Base-by-base conservation (phyloP, 2,329 filamentous ascomycete genomes). In the Phialemoniopsis sp. region DNA sequence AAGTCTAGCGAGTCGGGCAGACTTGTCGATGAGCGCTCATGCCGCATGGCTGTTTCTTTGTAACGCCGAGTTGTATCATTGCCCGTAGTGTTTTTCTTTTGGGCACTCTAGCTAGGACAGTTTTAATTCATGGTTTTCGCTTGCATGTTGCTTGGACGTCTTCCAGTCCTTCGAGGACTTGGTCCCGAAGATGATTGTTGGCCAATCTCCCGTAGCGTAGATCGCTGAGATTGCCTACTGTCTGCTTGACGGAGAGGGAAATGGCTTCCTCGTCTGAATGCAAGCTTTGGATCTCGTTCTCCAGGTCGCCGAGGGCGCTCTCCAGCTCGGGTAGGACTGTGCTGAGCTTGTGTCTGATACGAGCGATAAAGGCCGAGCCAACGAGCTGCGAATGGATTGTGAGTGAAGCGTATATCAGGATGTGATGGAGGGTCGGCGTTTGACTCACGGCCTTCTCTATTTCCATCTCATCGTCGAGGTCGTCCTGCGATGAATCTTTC, bases 151-250 rank as follows among this genome's bases (percentile, higher is more conserved):
- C 70, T 56, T 86, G 78, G 28, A 89, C 67, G 45, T 74, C 72
- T 45, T 70, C 66, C 29, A 93, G 65, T 6, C 82, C 82, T 34
- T 82, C 76, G 14, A 89, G 64, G 21, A 88, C 76, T 48, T 89
- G 82, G 34, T 79, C 72, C 18, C 70, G 71, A 26, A 90, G 63
- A 43, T 79, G 71, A 16, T 71, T 60, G 46, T 86, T 85, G 29
- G 77, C 72, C 42, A 93, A 75, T 40, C 81, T 82, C 29, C 89
- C 89, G 53, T 93, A 91, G 34, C 87, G 80, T 40, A 95, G 70
- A 60, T 94, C 87, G 59, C 88, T 94, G 57, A 95, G 66, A 35
- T 77, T 79, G 26, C 84, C 84, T 13, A 93, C 75, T 0, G 75
- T 82, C 40, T 79, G 72, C 47, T 73, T 73, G 37, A 93, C 73